Percentiles rank a stretch among this genome's conserved stretches.
These are phyloP conservation scores for Porphyrellus sp. DNA, from an alignment of 1,284 basidiomycete genomes.

Conservation along the genomic window DNA sequence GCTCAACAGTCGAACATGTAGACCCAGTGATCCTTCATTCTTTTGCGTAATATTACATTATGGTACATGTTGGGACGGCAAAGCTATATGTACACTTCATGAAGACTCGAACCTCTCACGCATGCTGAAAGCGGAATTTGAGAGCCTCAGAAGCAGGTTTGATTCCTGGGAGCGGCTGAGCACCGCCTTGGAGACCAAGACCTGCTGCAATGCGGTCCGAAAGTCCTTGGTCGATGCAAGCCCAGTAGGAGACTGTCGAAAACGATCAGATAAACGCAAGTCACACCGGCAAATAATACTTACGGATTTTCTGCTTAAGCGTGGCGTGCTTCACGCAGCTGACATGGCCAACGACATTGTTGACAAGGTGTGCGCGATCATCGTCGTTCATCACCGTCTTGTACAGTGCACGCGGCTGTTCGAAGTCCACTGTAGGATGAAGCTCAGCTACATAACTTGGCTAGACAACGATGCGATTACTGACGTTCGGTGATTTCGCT, in stretches of 20 bases:
- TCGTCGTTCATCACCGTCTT: constrained; percentile 72
- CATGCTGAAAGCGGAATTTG: constrained; percentile 42
- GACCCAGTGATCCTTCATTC: neutral
- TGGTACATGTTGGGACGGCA: constrained; percentile 4
- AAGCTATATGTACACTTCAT: neutral
- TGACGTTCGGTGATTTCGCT: constrained; percentile 75
- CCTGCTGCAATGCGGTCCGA: constrained; percentile 73
- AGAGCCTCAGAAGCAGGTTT: constrained; percentile 59
- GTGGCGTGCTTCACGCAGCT: constrained; percentile 59
- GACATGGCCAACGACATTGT: constrained; percentile 78
- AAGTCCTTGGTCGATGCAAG: constrained; percentile 69
- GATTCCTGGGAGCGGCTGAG: constrained; percentile 55
- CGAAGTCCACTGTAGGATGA: constrained; percentile 71
- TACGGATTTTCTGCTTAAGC: constrained; percentile 69
- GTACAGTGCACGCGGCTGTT: constrained; percentile 84
- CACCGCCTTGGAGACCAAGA: constrained; percentile 53
- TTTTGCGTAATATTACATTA: constrained; percentile 3
- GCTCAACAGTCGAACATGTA: neutral
- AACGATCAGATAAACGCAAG: constrained; percentile 5
- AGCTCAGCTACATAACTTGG: neutral
- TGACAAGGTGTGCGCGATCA: constrained; percentile 66
- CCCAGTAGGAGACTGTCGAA: constrained; percentile 71
- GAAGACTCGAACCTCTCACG: neutral
- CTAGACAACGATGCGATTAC: constrained; percentile 33
- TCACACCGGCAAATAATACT: constrained; percentile 28